A percentile compares a stretch with the other conserved stretches of the same genome.
These are phyloP conservation scores for Entamoeba dispar DNA, from an alignment of 208 protist genomes.

Conservation along the genomic window DNA sequence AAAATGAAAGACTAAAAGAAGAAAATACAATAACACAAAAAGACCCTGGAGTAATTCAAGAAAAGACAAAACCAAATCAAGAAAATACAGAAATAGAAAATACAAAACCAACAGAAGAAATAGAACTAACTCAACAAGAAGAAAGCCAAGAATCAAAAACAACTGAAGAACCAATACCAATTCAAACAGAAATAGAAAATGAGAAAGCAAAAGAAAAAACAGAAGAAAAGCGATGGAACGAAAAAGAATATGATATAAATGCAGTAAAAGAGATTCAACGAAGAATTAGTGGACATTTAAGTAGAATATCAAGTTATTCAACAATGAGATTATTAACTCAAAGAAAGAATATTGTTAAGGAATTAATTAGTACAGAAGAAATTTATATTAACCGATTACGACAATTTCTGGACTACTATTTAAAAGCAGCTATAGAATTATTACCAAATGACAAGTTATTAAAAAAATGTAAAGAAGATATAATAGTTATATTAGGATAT, in stretches of 20 bases:
- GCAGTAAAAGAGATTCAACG: neutral
- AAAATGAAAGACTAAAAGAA: too few species aligned
- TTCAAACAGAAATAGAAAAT: neutral
- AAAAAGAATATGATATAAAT: neutral
- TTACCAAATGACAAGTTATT: neutral
- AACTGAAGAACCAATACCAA: neutral
- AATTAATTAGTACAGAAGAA: neutral
- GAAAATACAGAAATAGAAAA: neutral
- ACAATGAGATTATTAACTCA: neutral
- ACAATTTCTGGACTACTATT: neutral
- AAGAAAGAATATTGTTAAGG: neutral
- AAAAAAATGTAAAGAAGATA: neutral
- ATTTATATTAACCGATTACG: neutral
- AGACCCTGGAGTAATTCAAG: neutral
- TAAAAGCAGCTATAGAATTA: neutral
- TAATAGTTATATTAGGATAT: neutral
- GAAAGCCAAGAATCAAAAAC: neutral
- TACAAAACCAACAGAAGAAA: neutral
- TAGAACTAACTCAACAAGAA: neutral
- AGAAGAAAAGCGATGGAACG: neutral
- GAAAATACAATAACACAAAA: neutral
- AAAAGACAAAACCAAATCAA: neutral
- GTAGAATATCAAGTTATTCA: neutral
- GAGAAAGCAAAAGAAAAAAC: neutral
- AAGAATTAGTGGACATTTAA: neutral